phyloP scores from a whole-genome alignment of 139 green algal species.

The Picochlorum sp. region DNA sequence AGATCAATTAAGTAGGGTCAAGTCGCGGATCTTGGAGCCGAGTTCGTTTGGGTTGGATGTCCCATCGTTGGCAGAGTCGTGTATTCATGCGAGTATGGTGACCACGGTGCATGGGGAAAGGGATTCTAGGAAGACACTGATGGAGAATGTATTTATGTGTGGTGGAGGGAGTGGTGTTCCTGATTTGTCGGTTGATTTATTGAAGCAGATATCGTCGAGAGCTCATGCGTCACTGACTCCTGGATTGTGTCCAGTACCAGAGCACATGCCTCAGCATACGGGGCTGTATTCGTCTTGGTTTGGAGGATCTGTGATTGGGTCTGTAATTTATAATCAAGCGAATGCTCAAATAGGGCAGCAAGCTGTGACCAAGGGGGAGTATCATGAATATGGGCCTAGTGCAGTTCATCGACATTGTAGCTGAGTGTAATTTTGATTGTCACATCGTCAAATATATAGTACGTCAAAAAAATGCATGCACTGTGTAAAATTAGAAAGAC shows the following conservation, averaged over 20 bases:
- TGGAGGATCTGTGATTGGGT: conserved; percentile 78
- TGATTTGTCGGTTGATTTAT: conserved; percentile 33
- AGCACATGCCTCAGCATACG: conserved; percentile 68
- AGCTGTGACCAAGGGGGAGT: conserved; percentile 63
- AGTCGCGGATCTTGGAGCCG: no score
- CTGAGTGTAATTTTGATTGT: no score
- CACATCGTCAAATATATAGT: no score
- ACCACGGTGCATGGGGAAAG: no score
- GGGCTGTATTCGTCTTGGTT: conserved; percentile 58
- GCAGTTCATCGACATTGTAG: conserved; percentile 63
- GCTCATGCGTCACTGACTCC: conserved; percentile 22
- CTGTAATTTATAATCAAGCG: conserved; percentile 52
- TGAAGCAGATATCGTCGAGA: conserved; percentile 29
- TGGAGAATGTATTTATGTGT: conserved; percentile 49
- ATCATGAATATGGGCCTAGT: conserved; percentile 70
- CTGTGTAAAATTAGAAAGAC: no score
- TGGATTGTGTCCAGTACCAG: conserved; percentile 28
- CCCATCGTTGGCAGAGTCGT: no score
- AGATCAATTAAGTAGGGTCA: conserved; percentile 13
- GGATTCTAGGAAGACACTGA: conserved; percentile 24
- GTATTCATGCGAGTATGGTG: no score
- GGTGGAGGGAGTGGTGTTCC: conserved; percentile 38
- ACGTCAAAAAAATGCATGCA: no score
- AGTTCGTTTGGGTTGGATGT: no score
- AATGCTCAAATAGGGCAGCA: conserved; percentile 48